These are phyloP conservation scores for Fusarium sublunatum DNA, from an alignment of 2,329 filamentous ascomycete genomes.

Conservation along the genomic window DNA sequence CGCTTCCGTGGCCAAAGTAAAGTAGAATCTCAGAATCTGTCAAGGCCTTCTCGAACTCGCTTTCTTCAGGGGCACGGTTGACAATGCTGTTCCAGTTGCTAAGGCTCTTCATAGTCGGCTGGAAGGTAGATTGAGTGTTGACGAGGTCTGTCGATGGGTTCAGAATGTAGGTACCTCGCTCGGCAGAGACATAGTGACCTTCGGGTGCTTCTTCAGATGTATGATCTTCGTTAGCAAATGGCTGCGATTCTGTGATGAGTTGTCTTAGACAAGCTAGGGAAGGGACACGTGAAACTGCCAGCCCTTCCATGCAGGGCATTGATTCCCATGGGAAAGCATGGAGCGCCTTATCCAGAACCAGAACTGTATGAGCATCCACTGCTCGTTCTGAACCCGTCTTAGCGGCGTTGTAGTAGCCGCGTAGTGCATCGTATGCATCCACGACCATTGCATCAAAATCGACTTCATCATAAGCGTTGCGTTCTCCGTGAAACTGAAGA, in stretches of 20 bases:
- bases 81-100: conserved; percentile 78
- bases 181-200: conserved; percentile 66
- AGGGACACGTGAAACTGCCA: conserved; percentile 87
- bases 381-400: conserved; percentile 55
- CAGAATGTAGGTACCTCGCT: conserved; percentile 79
- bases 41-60: conserved; percentile 78
- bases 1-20: conserved; percentile 97
- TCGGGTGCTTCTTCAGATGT: conserved; percentile 30
- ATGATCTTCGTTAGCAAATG: conserved; percentile 23
- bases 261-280: conserved; percentile 85
- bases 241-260: conserved; percentile 69
- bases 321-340: conserved; percentile 98
- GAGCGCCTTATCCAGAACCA: conserved; percentile 90
- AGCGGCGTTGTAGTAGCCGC: conserved; percentile 74
- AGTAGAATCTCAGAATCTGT: conserved; percentile 77
- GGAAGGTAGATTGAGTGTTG: conserved; percentile 81
- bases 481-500: conserved; percentile 94
- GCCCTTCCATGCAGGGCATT: conserved; percentile 81
- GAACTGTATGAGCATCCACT: conserved; percentile 76
- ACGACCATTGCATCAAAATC: conserved; percentile 94
- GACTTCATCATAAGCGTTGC: conserved; percentile 96
- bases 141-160: conserved; percentile 89
- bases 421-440: conserved; percentile 85
- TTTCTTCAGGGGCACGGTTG: conserved; percentile 76
- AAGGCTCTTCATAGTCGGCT: conserved; percentile 70